These are phyloP conservation scores for Exserohilum rostratum DNA, from an alignment of 2,329 filamentous ascomycete species.

Conservation along the genomic window DNA sequence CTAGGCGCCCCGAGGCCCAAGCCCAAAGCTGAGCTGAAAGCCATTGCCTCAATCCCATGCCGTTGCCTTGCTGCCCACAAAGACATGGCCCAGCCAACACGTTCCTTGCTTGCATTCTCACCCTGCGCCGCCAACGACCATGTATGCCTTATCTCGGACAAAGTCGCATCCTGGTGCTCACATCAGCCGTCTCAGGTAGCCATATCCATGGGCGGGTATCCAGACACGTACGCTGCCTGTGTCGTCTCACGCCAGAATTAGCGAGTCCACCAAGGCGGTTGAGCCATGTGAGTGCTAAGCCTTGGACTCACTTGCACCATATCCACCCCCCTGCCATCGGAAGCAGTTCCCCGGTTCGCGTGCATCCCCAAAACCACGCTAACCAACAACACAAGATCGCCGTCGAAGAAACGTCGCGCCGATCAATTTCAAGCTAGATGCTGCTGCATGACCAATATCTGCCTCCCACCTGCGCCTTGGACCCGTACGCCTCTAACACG, in stretches of 20 bases:
- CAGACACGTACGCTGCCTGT: constrained; percentile 5
- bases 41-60: background rate
- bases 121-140: background rate
- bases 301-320: constrained; percentile 5
- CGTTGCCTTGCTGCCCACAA: constrained; percentile 4
- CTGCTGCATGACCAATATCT: constrained; percentile 16
- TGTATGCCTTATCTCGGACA: constrained; percentile 3
- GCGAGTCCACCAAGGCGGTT: constrained; percentile 16
- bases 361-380: constrained; percentile 18
- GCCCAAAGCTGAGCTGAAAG: constrained; percentile 2
- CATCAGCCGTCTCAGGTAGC: constrained; percentile 6
- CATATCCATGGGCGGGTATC: constrained; percentile 6
- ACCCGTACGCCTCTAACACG: constrained; percentile 8
- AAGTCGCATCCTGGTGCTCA: background rate
- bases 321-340: constrained; percentile 18
- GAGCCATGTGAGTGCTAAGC: constrained; percentile 19
- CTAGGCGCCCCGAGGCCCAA: background rate
- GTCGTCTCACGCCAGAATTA: constrained; percentile 10
- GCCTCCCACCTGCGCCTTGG: constrained; percentile 12
- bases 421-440: constrained; percentile 13
- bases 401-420: constrained; percentile 20
- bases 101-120: constrained; percentile 5
- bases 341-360: constrained; percentile 20
- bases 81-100: background rate
- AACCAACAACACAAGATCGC: constrained; percentile 16